Conservation (phyloP, 768 basidiomycete genomes). For the Cyclocybe aegerita region DNA sequence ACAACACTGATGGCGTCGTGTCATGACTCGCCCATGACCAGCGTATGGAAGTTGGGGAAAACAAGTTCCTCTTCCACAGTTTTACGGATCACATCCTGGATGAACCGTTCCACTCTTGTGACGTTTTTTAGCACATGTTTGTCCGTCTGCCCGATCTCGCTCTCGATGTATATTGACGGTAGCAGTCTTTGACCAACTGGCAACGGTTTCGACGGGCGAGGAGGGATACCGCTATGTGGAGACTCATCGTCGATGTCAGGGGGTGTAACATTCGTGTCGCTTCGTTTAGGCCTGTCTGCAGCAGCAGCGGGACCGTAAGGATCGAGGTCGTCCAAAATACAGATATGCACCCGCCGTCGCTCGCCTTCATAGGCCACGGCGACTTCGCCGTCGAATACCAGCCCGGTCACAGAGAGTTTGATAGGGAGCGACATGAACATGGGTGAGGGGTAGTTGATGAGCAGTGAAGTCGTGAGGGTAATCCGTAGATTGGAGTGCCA, state of each 20-base stretch:
- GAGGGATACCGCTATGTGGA: conserved; percentile 30
- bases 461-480: conserved; percentile 86
- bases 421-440: conserved; percentile 98
- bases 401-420: conserved; percentile 86
- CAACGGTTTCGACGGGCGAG: conserved; percentile 59
- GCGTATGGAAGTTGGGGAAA: conserved; percentile 93
- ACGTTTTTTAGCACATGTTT: conserved; percentile 97
- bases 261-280: conserved; percentile 45
- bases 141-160: conserved; percentile 94
- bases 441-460: conserved; percentile 96
- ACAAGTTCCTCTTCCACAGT: conserved; percentile 95
- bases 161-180: conserved; percentile 88
- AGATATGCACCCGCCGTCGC: conserved; percentile 79
- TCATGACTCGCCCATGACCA: conserved; percentile 47
- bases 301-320: conserved; percentile 73
- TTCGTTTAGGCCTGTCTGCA: conserved; percentile 48
- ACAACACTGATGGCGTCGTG: background rate
- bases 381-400: conserved; percentile 84
- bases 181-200: conserved; percentile 83
- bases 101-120: conserved; percentile 91
- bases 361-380: conserved; percentile 91
- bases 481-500: conserved; percentile 90
- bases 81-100: conserved; percentile 93
- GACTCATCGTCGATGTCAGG: conserved; percentile 65
- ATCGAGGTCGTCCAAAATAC: conserved; percentile 85